A percentile compares a stretch with the other conserved stretches of the same genome.
phyloP scores from a whole-genome alignment of 2,329 filamentous ascomycete species.

The Cladophialophora exuberans region DNA sequence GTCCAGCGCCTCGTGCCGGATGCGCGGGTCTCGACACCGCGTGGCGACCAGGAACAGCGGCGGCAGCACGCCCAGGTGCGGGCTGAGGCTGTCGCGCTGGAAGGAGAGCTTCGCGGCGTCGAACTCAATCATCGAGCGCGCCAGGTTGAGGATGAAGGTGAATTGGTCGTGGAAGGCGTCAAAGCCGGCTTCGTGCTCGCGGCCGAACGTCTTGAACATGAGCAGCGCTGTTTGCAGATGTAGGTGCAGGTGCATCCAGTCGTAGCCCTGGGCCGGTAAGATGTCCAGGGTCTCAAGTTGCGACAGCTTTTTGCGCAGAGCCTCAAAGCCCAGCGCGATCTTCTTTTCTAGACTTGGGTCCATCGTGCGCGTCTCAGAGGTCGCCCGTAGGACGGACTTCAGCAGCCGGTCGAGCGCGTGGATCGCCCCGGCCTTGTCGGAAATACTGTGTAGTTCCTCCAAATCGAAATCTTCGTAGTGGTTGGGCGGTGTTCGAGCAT shows the following conservation, averaged over 20 bases:
- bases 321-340: conserved; percentile 1
- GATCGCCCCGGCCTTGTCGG: neutral
- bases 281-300: neutral
- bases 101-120: neutral
- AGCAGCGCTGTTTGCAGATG: conserved; percentile 10
- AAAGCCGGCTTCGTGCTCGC: conserved; percentile 7
- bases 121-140: conserved; percentile 10
- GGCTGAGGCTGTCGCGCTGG: neutral
- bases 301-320: neutral
- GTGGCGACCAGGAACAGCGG: conserved; percentile 68
- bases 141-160: conserved; percentile 3
- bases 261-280: neutral
- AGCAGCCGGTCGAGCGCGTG: conserved; percentile 10
- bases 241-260: conserved; percentile 8
- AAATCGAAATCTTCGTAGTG: conserved; percentile 9
- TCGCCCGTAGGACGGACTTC: conserved; percentile 9
- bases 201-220: conserved; percentile 8
- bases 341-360: neutral
- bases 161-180: conserved; percentile 16
- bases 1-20: conserved; percentile 42
- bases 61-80: conserved; percentile 59
- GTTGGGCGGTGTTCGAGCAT: neutral
- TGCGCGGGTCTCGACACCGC: conserved; percentile 63
- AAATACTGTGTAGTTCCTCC: neutral
- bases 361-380: neutral